Base-by-base conservation (phyloP, 2,329 filamentous ascomycete species). In the Colletotrichum theobromicola region DNA sequence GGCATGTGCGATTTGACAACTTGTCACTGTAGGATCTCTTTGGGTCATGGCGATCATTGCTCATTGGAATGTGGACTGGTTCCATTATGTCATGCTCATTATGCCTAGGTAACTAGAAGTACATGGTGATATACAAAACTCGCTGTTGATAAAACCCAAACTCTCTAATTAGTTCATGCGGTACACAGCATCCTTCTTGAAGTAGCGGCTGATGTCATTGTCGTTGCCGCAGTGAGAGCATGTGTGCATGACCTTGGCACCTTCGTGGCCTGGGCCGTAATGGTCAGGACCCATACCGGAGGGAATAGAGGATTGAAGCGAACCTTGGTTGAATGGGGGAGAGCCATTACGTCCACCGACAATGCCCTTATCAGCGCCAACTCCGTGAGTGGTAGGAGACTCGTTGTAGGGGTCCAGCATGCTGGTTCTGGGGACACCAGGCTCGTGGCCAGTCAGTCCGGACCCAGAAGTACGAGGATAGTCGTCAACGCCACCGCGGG, bases 151-250 rank as follows among this genome's bases (percentile, higher is more conserved):
- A 10, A 57, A 57, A 55, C 18, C 35, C 55, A 34, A 61, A 68
- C 26, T 16, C 30, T n/a, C 21, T 24, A 42, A 30, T 35, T 72
- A 55, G 34, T 64, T 64, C 72, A 75, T 75, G 35, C 76, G 74
- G 68, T 77, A 77, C 2, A 75, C 60, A 1, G 75, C 76, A 34
- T 77, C 74, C 74, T 75, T 77, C 35, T 76, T 74, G 55, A 77
- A 77, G 62, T 77, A 77, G n/a, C 69, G 72, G 71, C 76, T 77
- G 21, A 77, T 77, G 16, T 77, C 76, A 26, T 77, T 77, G 57
- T 77, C 76, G 37, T 57, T 73, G 46, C 76, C 76, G 30, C 76
- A 77, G 46, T 62, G 70, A 1, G 32, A 61, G 66, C 76, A 77
- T 16, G 64, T 76, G 34, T 77, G 76, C 50, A 77, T 68, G 2